Conservation (phyloP, 768 basidiomycete genomes). For the Leucosporidium yakuticum region DNA sequence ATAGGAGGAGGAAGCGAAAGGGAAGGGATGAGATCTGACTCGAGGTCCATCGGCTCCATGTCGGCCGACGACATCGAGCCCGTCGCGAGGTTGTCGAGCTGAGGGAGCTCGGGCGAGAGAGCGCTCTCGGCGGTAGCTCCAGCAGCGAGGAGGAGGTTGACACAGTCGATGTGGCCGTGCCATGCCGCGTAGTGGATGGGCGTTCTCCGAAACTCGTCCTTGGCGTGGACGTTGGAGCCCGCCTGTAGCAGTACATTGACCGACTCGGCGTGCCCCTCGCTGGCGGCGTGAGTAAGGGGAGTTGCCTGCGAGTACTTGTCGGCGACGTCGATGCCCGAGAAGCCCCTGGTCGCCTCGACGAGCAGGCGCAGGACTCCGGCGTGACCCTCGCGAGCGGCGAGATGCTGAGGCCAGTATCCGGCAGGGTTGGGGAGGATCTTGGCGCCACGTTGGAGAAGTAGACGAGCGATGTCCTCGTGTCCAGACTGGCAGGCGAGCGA, state of each 20-base stretch:
- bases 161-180: slow-evolving; percentile 76
- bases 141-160: slow-evolving; percentile 56
- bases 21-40: slow-evolving; percentile 87
- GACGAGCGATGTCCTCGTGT: slow-evolving; percentile 69
- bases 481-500: slow-evolving; percentile 87
- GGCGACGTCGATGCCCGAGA: slow-evolving; percentile 67
- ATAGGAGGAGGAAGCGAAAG: slow-evolving; percentile 95
- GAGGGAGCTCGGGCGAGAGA: neutral
- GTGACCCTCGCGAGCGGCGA: slow-evolving; percentile 89
- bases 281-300: slow-evolving; percentile 88
- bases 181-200: slow-evolving; percentile 93
- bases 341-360: slow-evolving; percentile 52
- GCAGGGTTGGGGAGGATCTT: slow-evolving; percentile 77
- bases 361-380: slow-evolving; percentile 73
- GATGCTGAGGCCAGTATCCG: slow-evolving; percentile 94
- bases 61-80: slow-evolving; percentile 38
- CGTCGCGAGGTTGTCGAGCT: slow-evolving; percentile 11
- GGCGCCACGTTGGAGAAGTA: slow-evolving; percentile 72
- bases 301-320: slow-evolving; percentile 99
- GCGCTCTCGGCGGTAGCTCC: slow-evolving; percentile 18
- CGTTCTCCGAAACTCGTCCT: slow-evolving; percentile 76
- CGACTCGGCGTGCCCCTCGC: slow-evolving; percentile 70
- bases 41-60: slow-evolving; percentile 53
- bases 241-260: slow-evolving; percentile 72
- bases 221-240: slow-evolving; percentile 64